These are phyloP conservation scores for Oryza glaberrima DNA, from an alignment of 176 grass and related monocot species.

Conservation along the genomic window DNA sequence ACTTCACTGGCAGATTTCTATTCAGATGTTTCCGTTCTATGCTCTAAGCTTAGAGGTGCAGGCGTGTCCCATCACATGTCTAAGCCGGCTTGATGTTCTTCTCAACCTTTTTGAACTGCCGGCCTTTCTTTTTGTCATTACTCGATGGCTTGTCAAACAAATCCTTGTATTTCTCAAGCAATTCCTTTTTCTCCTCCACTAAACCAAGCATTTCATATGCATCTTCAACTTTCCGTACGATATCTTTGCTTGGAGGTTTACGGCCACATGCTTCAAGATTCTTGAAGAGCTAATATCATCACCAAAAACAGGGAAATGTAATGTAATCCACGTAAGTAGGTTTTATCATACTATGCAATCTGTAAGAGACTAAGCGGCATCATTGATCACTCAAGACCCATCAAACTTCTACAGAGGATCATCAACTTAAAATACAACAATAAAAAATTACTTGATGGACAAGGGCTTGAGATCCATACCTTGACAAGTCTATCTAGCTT, in stretches of 20 bases:
- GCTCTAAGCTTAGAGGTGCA: not conserved
- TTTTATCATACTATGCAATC: not conserved
- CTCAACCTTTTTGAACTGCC: no score
- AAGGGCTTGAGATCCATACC: constrained; percentile 40
- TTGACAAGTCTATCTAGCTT: constrained; percentile 71
- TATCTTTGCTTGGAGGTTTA: constrained; percentile 63
- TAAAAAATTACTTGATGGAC: not conserved
- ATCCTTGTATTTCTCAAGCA: constrained; percentile 69
- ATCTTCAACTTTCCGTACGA: constrained; percentile 79
- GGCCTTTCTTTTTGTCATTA: not conserved
- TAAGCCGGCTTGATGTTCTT: constrained; percentile 31
- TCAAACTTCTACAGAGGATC: not conserved
- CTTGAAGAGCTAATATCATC: constrained; percentile 61
- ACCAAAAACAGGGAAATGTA: constrained; percentile 7
- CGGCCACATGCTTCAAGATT: constrained; percentile 71
- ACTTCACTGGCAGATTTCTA: not conserved
- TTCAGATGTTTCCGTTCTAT: constrained; percentile 12
- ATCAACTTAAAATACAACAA: not conserved
- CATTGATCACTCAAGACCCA: constrained; percentile 3
- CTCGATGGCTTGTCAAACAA: constrained; percentile 53
- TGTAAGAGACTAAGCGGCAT: no score
- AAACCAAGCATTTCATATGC: constrained; percentile 82
- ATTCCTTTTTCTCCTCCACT: constrained; percentile 63
- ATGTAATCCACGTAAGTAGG: constrained; percentile 12
- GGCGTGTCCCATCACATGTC: not conserved